Base-by-base conservation (phyloP, 192 early-diverging fungal genomes). In the Backusella parvicylindrica region DNA sequence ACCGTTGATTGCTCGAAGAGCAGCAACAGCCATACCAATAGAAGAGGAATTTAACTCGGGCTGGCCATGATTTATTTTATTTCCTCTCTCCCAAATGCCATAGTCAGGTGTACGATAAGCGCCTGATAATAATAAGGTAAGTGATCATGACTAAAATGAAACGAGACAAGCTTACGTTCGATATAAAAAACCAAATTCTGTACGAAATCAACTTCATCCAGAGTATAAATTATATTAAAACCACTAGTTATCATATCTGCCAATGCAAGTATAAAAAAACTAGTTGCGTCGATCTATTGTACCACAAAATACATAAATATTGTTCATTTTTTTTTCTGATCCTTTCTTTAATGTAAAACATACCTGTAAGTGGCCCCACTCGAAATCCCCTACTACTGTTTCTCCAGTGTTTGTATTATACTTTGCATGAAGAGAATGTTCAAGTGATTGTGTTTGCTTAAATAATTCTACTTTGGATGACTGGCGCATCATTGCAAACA, bases 161-260 rank as follows among this genome's bases (percentile, higher is more conserved):
- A 38, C 26, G 33, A 75, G 16, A 50, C 37, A 8, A 66, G 72
- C 75, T 53, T 77, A 81, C 92, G 85, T 72, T 96, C 94, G 36
- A 96, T 92, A 80, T 96, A 96, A 77, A 94, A 96, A 8, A 93
- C 92, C 26, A 96, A 82, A 77, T 96, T 96, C 75, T 96, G 94
- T 38, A 96, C 81, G 76, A 92, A 93, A 70, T 92, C 85, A 11
- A 93, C 94, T 78, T 95, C 94, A 74, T 95, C 94, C 60, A 84
- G 79, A 12, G 92, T 94, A 66, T 86, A 94, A 21, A 95, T 85
- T 36, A 95, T 89, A 36, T 86, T 79, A 28, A 92, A 78, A 1
- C 93, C 93, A 56, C 85, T 84, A 6, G 92, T 88, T 0, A 92
- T 96, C 92, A 96, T 95, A 65, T 96, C 90, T 1, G 93, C 91